Evolutionary conservation across 164 flowering plant genomes (phyloP), one percentile per base, ranked within the genome.

Genomic region (Chimonanthus salicifolius): DNA sequence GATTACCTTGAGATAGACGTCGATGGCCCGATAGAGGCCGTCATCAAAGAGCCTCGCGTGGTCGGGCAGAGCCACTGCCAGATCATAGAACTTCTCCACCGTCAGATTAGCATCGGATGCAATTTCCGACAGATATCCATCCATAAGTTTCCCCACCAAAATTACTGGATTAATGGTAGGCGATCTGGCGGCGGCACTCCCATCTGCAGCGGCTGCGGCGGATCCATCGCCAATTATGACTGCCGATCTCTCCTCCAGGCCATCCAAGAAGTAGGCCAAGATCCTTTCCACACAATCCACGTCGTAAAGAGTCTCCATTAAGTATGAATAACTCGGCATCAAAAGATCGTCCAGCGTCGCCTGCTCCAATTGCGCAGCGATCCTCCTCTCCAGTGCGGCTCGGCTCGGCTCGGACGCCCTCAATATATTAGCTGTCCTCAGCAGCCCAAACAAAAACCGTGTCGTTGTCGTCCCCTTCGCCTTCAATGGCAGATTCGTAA

Each of bases 1-100:
- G 44, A 69, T 8, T 81, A 91, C 97, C 96, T 93, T 95, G 81
- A 96, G 89, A 80, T 90, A 96, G 43, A 96, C 89, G 74, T 96
- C 99, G 4, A 96, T 86, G 44, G 99, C 97, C 72, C 98, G 84
- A 82, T 95, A 95, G 2, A 95, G 87, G 4, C 99, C 99, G 76
- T 95, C 98, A 70, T 92, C 97, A 70, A 75, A 93, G 54, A 86
- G 80, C 69, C 99, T 80, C 2, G 95, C 94, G 48, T 85, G 86
- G 3, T 88, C 94, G 0, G 99, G 97, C 44, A 95, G 83, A 20
- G 88, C 78, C 9, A 84, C 75, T 0, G 97, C 98, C 5, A 96
- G 82, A 16, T 85, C 78, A 69, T 73, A 79, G 71, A 96, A 92
- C 71, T 82, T 94, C 5, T 91, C 94, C 64, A 90, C 85, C 74